A percentile compares a stretch with the other conserved stretches of the same genome.
Conservation (phyloP, 306 rosid species). For the Vicia sativa region DNA sequence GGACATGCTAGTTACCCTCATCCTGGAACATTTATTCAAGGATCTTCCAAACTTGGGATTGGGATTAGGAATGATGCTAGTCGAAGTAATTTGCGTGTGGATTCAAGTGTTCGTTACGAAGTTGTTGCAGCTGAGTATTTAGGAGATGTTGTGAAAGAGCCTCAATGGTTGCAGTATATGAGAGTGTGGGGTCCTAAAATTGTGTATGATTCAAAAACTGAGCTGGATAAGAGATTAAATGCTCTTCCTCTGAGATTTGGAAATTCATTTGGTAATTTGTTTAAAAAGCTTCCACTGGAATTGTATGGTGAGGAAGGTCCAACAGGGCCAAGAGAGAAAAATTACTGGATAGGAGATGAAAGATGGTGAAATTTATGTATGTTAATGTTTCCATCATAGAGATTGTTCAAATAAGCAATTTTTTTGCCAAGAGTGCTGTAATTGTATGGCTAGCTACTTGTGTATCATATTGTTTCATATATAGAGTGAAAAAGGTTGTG, state of each 20-base stretch:
- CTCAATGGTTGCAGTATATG: conserved; percentile 56
- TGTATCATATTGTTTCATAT: not conserved
- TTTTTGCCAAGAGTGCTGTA: conserved; percentile 28
- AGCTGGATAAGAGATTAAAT: conserved; percentile 43
- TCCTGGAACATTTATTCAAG: conserved; percentile 52
- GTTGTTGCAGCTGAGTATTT: conserved; percentile 50
- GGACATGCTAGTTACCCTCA: conserved; percentile 50
- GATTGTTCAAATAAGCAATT: conserved; percentile 17
- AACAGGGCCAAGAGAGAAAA: conserved; percentile 54
- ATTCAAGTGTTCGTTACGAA: conserved; percentile 42
- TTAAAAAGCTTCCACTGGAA: conserved; percentile 47
- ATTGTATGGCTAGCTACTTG: not conserved
- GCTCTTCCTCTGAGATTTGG: conserved; percentile 42
- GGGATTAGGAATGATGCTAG: conserved; percentile 46
- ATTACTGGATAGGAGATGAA: conserved; percentile 56
- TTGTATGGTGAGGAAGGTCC: conserved; percentile 56
- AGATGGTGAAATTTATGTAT: conserved; percentile 43
- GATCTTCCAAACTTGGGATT: conserved; percentile 49
- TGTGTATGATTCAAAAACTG: conserved; percentile 50
- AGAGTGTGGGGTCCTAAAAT: conserved; percentile 52
- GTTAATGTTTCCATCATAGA: conserved; percentile 3
- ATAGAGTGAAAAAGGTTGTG: not conserved
- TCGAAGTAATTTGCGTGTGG: conserved; percentile 41
- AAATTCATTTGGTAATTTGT: conserved; percentile 30
- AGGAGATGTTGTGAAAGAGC: conserved; percentile 46